Percentiles rank a stretch among this genome's conserved stretches.
Evolutionary conservation across 1,139 yeast genomes (phyloP).

Genomic region (Debaryomyces subglobosus): DNA sequence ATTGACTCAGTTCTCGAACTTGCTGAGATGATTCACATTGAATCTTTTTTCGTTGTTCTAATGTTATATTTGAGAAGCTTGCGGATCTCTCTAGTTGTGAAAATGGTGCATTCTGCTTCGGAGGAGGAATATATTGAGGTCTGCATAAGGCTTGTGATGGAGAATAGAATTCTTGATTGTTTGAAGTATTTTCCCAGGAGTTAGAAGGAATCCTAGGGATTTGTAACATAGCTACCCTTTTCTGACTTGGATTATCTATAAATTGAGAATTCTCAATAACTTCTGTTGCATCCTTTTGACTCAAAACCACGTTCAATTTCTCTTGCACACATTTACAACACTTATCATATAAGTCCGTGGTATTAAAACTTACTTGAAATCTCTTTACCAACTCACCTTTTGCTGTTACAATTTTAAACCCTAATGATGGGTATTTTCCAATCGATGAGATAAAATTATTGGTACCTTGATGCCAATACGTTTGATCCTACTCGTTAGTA

Average conservation of each 20-base stretch:
- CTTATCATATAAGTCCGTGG: constrained; percentile 12
- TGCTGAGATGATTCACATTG: neutral
- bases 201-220: neutral
- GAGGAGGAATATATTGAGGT: neutral
- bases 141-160: neutral
- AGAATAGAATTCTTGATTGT: neutral
- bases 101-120: neutral
- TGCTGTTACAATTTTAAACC: constrained; percentile 24
- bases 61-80: neutral
- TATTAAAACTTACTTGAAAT: constrained; percentile 23
- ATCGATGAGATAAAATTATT: constrained; percentile 21
- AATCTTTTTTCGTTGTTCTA: neutral
- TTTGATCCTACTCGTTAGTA: constrained; percentile 19
- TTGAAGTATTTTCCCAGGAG: neutral
- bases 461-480: constrained; percentile 14
- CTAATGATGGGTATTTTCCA: constrained; percentile 28
- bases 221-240: neutral
- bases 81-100: neutral
- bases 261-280: neutral
- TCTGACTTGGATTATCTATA: constrained; percentile 1
- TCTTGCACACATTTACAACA: constrained; percentile 13
- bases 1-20: neutral
- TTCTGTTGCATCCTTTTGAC: neutral
- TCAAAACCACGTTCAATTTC: constrained; percentile 2
- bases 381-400: constrained; percentile 22